Percentiles rank a stretch among this genome's conserved stretches.
Conservation (phyloP, 2,329 filamentous ascomycete genomes). For the Nemania sp. region DNA sequence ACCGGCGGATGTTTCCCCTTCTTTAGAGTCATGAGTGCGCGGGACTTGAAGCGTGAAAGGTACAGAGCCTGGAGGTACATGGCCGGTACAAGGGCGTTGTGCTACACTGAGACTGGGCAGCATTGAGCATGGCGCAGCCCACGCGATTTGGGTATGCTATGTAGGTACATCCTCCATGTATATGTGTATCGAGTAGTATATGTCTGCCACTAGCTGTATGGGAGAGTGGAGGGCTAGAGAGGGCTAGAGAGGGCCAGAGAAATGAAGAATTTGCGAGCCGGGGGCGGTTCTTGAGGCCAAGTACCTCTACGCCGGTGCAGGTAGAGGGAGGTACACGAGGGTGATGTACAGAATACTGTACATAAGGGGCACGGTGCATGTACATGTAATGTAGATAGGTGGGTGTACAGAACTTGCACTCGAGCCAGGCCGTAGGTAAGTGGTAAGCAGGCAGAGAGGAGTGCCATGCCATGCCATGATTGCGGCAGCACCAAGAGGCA, state of each 20-base stretch:
- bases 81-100: slow-evolving; percentile 36
- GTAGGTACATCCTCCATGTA: too few species aligned
- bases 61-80: slow-evolving; percentile 29
- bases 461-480: slow-evolving; percentile 20
- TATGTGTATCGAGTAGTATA: too few species aligned
- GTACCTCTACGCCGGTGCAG: slow-evolving; percentile 14
- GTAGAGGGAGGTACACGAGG: slow-evolving; percentile 14
- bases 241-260: slow-evolving; percentile 14
- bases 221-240: too few species aligned
- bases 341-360: too few species aligned
- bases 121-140: slow-evolving; percentile 28
- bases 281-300: slow-evolving; percentile 5
- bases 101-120: too few species aligned
- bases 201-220: too few species aligned
- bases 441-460: slow-evolving; percentile 21
- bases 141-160: slow-evolving; percentile 25
- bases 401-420: too few species aligned
- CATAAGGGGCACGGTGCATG: slow-evolving; percentile 22
- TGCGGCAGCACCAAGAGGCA: slow-evolving; percentile 26
- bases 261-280: slow-evolving; percentile 21
- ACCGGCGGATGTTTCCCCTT: slow-evolving; percentile 18
- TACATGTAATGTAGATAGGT: slow-evolving; percentile 17
- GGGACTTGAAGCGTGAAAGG: slow-evolving; percentile 11
- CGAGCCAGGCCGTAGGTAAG: too few species aligned
- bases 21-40: slow-evolving; percentile 9